A percentile compares a stretch with the other conserved stretches of the same genome.
phyloP scores from a whole-genome alignment of 179 eudicot species.

The Spinacia oleracea region DNA sequence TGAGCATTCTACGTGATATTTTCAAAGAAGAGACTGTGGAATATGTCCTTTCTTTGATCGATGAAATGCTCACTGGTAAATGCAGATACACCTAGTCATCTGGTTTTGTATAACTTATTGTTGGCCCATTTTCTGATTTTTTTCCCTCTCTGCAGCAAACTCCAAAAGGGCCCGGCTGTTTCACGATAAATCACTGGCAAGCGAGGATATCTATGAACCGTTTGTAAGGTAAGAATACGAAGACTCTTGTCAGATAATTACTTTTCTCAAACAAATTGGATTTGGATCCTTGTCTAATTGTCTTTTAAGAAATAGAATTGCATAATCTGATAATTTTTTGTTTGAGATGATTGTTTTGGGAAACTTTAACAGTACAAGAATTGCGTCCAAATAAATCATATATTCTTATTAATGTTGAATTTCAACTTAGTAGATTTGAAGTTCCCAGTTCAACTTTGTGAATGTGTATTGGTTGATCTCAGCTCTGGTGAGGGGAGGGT shows the following conservation, averaged over 20 bases:
- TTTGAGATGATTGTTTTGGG: not conserved
- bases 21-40: slow-evolving; percentile 94
- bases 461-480: not conserved
- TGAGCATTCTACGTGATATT: slow-evolving; percentile 83
- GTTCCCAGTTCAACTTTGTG: not conserved
- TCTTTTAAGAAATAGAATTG: not conserved
- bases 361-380: not conserved
- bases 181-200: slow-evolving; percentile 80
- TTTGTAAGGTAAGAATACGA: slow-evolving; percentile 57
- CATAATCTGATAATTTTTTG: not conserved
- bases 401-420: not conserved
- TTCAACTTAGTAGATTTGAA: not conserved
- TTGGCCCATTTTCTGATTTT: slow-evolving; percentile 11
- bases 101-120: not conserved
- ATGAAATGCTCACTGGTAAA: slow-evolving; percentile 86
- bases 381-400: too few species aligned
- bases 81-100: slow-evolving; percentile 19
- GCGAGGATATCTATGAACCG: slow-evolving; percentile 88
- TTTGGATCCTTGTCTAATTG: not conserved
- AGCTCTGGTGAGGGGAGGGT: not conserved
- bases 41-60: slow-evolving; percentile 88
- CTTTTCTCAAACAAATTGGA: not conserved
- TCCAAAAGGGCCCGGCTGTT: slow-evolving; percentile 88
- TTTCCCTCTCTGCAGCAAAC: slow-evolving; percentile 58
- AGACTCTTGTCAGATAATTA: not conserved